Evolutionary conservation across 1,139 yeast genomes (phyloP).

Genomic region (Sugiyamaella sp.): DNA sequence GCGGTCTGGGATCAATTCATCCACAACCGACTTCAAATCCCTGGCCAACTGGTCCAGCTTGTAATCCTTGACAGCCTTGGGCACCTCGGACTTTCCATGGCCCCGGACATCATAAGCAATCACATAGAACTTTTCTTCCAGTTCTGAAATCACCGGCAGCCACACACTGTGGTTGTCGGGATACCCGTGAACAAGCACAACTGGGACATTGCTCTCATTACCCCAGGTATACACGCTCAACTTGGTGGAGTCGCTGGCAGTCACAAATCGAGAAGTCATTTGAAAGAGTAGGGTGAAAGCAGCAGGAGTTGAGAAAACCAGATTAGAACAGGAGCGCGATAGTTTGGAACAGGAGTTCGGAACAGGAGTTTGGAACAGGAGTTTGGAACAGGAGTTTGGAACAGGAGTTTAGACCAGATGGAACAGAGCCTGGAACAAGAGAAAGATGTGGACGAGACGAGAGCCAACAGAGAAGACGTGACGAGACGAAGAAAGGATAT

Average conservation of each 20-base stretch:
- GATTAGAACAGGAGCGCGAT: too few species aligned
- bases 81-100: conserved; percentile 15
- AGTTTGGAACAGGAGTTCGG: too few species aligned
- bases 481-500: too few species aligned
- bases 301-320: too few species aligned
- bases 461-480: too few species aligned
- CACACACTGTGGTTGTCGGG: conserved; percentile 18
- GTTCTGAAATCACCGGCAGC: conserved; percentile 9
- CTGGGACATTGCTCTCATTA: conserved; percentile 1
- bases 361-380: too few species aligned
- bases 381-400: too few species aligned
- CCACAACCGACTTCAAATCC: conserved; percentile 10
- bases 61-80: conserved; percentile 8
- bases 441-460: too few species aligned
- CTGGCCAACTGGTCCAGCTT: conserved; percentile 10
- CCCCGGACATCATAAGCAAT: conserved; percentile 19
- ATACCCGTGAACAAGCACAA: conserved; percentile 15
- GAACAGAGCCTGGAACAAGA: too few species aligned
- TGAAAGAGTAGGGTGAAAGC: too few species aligned
- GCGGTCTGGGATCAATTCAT: conserved; percentile 8
- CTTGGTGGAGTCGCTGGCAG: conserved; percentile 8
- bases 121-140: conserved; percentile 14
- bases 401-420: too few species aligned
- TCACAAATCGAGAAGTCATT: conserved; percentile 15
- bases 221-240: conserved; percentile 16